Evolutionary conservation across 2,329 filamentous ascomycete species (phyloP).

Genomic region (Apiospora hydei): DNA sequence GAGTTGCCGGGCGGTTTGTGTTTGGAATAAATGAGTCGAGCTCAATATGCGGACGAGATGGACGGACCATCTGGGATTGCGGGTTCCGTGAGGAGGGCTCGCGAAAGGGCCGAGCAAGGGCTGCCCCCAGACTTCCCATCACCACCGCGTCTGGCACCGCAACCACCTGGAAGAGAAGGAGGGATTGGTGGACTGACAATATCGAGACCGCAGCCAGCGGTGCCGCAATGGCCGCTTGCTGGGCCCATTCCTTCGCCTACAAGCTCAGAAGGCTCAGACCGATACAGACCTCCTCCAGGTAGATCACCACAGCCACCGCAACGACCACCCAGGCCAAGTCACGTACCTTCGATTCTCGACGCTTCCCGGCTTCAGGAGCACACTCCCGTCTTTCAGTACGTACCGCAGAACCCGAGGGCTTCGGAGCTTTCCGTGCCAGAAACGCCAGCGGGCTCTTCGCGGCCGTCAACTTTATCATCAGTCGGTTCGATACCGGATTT

Average conservation of each 20-base stretch:
- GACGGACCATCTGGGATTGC: constrained; percentile 51
- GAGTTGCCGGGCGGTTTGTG: constrained; percentile 34
- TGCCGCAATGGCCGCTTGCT: constrained; percentile 48
- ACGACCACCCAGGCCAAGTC: constrained; percentile 66
- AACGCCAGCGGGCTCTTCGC: constrained; percentile 54
- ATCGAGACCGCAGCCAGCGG: constrained; percentile 50
- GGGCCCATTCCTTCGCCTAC: constrained; percentile 38
- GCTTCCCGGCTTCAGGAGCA: constrained; percentile 62
- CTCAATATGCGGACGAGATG: constrained; percentile 62
- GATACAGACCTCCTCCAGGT: constrained; percentile 60
- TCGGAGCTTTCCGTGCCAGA: constrained; percentile 53
- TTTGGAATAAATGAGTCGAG: constrained; percentile 59
- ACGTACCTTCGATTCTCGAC: constrained; percentile 66
- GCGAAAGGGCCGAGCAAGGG: constrained; percentile 59
- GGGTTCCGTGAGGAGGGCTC: constrained; percentile 62
- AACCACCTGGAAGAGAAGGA: constrained; percentile 45
- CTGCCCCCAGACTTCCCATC: constrained; percentile 33
- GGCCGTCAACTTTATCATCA: constrained; percentile 61
- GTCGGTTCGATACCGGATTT: constrained; percentile 68
- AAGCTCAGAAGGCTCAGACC: constrained; percentile 41
- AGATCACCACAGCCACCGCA: constrained; percentile 60
- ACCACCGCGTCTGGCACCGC: constrained; percentile 41
- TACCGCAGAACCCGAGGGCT: constrained; percentile 46
- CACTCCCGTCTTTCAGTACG: constrained; percentile 61
- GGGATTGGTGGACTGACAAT: constrained; percentile 46